Conservation (phyloP, 768 basidiomycete genomes). For the Mycena capillaripes region DNA sequence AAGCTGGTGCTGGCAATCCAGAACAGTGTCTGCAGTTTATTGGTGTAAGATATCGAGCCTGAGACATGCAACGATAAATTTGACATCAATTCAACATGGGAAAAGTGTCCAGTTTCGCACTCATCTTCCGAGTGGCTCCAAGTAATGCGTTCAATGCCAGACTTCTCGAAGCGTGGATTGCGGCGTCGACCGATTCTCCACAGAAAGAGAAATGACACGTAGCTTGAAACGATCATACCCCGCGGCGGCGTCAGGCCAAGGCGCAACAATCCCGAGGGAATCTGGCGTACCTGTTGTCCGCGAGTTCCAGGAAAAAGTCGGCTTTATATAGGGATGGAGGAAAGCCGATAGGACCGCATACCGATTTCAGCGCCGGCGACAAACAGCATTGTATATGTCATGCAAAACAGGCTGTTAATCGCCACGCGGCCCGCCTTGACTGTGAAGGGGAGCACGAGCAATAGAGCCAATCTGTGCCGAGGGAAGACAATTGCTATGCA, state of each 20-base stretch:
- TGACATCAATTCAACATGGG: neutral
- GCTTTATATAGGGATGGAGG: neutral
- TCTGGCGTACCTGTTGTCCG: conserved; percentile 10
- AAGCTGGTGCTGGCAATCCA: neutral
- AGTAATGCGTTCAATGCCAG: neutral
- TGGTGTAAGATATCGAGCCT: neutral
- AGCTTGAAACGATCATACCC: conserved; percentile 1
- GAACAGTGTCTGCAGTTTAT: neutral
- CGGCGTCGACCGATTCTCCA: neutral
- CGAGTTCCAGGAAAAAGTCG: conserved; percentile 1
- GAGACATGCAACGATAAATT: too few species aligned
- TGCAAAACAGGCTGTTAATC: neutral
- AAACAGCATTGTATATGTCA: neutral
- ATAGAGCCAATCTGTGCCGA: neutral
- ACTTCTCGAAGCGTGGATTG: neutral
- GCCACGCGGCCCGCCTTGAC: neutral
- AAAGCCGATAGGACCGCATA: neutral
- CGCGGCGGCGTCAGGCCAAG: too few species aligned
- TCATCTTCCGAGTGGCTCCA: neutral
- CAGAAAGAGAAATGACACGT: conserved; percentile 12
- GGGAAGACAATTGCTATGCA: conserved; percentile 5
- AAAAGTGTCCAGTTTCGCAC: neutral
- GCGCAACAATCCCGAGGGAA: neutral
- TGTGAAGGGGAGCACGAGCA: conserved; percentile 4
- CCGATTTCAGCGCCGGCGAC: neutral